Conservation (phyloP, 1,139 yeast genomes). For the Yamadazyma atlantica region DNA sequence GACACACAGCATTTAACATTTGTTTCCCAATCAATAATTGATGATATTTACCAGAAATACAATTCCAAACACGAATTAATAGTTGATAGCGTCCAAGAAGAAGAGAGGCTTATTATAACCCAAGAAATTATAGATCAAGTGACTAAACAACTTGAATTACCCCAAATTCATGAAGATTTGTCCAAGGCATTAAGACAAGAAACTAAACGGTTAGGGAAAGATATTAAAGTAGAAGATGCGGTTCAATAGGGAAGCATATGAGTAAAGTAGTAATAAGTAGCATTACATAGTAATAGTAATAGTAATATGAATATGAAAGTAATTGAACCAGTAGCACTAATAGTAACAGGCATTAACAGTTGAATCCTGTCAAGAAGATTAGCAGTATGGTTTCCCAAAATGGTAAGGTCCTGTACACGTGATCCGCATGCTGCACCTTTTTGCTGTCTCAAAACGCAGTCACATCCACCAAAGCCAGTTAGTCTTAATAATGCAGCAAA, state of each 20-base stretch:
- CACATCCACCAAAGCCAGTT: too few species aligned
- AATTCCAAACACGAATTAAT: slow-evolving; percentile 11
- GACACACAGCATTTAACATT: slow-evolving; percentile 18
- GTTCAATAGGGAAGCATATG: slow-evolving; percentile 17
- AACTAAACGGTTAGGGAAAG: slow-evolving; percentile 23
- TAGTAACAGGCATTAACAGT: too few species aligned
- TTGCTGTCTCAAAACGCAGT: not conserved
- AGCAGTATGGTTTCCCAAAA: not conserved
- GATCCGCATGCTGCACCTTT: not conserved
- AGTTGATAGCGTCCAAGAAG: slow-evolving; percentile 17
- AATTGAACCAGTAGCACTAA: too few species aligned
- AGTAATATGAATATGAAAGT: too few species aligned
- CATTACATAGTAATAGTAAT: too few species aligned
- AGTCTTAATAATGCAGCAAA: too few species aligned
- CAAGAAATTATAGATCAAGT: slow-evolving; percentile 32
- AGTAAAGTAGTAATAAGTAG: too few species aligned
- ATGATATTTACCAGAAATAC: slow-evolving; percentile 9
- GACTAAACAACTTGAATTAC: slow-evolving; percentile 28
- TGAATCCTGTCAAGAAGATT: too few species aligned
- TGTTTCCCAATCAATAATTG: slow-evolving; percentile 12
- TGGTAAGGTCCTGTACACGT: not conserved
- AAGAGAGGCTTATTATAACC: slow-evolving; percentile 32
- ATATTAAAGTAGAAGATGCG: slow-evolving; percentile 19
- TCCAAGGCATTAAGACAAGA: slow-evolving; percentile 52
- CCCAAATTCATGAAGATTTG: slow-evolving; percentile 39